A percentile compares a stretch with the other conserved stretches of the same genome.
phyloP scores from a whole-genome alignment of 805 yeast species.

The Kodamaea leandrae region DNA sequence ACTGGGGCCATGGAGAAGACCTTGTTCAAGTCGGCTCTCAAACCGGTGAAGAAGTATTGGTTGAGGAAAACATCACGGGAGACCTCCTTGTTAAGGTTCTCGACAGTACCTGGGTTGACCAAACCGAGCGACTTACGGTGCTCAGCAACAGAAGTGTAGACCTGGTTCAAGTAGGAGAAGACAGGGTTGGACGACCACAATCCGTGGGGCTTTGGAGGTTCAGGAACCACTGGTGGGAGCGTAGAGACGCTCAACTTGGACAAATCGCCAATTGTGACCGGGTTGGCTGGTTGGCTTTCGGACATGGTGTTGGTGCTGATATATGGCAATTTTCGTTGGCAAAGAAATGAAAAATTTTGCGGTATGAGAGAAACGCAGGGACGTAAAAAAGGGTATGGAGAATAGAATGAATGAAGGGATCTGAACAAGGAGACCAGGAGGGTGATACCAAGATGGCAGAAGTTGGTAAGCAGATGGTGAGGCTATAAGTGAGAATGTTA shows the following conservation, averaged over 20 bases:
- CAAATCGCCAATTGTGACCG: conserved; percentile 57
- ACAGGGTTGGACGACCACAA: conserved; percentile 85
- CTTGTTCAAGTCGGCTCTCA: conserved; percentile 94
- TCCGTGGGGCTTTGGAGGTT: conserved; percentile 50
- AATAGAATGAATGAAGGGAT: no score
- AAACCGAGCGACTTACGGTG: conserved; percentile 82
- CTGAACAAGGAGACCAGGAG: no score
- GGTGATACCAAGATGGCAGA: no score
- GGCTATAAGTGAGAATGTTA: no score
- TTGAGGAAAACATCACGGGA: conserved; percentile 87
- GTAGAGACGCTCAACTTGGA: conserved; percentile 56
- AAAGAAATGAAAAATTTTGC: no score
- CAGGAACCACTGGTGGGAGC: conserved; percentile 54
- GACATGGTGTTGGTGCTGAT: no score
- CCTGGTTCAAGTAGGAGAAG: conserved; percentile 73
- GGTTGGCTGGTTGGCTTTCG: conserved; percentile 16
- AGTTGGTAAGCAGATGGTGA: no score
- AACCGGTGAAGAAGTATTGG: conserved; percentile 90
- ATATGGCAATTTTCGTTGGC: no score
- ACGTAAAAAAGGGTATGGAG: no score
- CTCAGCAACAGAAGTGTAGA: conserved; percentile 64
- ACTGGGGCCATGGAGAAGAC: conserved; percentile 88
- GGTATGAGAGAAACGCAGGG: no score
- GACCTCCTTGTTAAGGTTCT: conserved; percentile 56
- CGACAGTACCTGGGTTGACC: conserved; percentile 86